Base-by-base conservation (phyloP, 768 basidiomycete genomes). In the Suillus plorans region DNA sequence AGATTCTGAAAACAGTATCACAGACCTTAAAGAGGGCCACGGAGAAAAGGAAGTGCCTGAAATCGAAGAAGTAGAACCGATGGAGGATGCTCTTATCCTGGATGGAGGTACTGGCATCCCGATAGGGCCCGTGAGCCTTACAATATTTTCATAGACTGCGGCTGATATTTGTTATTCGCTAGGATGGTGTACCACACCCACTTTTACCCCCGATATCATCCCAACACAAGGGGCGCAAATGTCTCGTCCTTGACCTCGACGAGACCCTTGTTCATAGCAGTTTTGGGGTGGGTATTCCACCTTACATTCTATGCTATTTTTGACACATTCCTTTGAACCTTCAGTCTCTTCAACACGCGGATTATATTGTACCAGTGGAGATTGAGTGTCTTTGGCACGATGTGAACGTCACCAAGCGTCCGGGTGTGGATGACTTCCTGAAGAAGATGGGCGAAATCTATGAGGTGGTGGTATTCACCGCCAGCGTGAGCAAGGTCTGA, bases 371-470 rank as follows among this genome's bases (percentile, higher is more conserved):
- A 1, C 95, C 95, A 9, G 95, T 97, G 18, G 95, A 97, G 78
- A 97, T 97, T 68, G 95, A 97, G 73, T 92, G 90, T 69, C 90
- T 95, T 73, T 91, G 89, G 84, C 95, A 97, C 77, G 95, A 97
- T 73, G 93, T 97, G 68, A 95, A 97, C 78, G 94, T 96, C 60
- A 90, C 95, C 78, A 97, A 97, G 76, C 89, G 95, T 58, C 95
- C 95, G 8, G 95, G 95, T n/a, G 95, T 97, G n/a, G 95, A 97
- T 74, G 88, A 89, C 71, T 97, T 97, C 76, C 79, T 97, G 71
- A 90, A 90, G 79, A 89, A 88, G 77, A 97, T 97, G 95, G 95
- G 95, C 59, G 93, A 96, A 74, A 87, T 96, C 42, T 97, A 94
- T 76, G 95, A 97, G 78, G 81, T 97, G 58, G 95, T 97, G 39